Evolutionary conservation across 2,329 filamentous ascomycete species (phyloP), one percentile per base, ranked within the genome.

Genomic region (Knufia petricola): DNA sequence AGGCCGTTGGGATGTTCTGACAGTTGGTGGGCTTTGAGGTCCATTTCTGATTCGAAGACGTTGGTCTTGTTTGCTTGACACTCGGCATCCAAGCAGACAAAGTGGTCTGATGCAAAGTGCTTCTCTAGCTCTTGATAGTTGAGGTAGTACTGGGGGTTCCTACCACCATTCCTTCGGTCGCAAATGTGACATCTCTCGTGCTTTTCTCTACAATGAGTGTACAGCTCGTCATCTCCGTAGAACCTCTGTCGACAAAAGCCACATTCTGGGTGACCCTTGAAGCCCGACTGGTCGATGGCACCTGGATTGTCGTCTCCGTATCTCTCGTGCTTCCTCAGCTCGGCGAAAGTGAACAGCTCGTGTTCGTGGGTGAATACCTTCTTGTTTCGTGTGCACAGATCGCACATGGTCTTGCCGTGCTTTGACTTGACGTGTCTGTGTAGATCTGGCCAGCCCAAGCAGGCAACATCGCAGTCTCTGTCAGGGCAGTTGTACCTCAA

Each of bases 321-420:
- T 53, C 80, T 85, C 76, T 96, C 94, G 65, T 98, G 92, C 60
- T 80, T 85, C 57, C 85, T 81, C 43, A 96, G 73, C 58, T 90
- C 87, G 54, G 82, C 78, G 53, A 81, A 77, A 1, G 85, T 84
- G 64, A 95, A 96, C 1, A 98, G 75, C 54, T 94, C 87, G 63
- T 98, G 92, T 67, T 98, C 92, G 67, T 98, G 92, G 1, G 92
- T 95, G 60, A 98, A 98, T 28, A 95, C 88, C 63, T 95, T 95
- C 69, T 98, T 98, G 71, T 95, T 89, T 52, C 88, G 75, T 4
- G 89, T 85, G 67, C 89, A 95, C 9, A 95, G 74, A 65, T 95
- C 87, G 66, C 85, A 54, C 43, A 50, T 53, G 63, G 85, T 82
- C 69, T 90, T 94, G 55, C 82, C 76, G 69, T 98, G 92, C 50